These are phyloP conservation scores for Athelia sp. DNA, from an alignment of 1,284 basidiomycete species.

Conservation along the genomic window DNA sequence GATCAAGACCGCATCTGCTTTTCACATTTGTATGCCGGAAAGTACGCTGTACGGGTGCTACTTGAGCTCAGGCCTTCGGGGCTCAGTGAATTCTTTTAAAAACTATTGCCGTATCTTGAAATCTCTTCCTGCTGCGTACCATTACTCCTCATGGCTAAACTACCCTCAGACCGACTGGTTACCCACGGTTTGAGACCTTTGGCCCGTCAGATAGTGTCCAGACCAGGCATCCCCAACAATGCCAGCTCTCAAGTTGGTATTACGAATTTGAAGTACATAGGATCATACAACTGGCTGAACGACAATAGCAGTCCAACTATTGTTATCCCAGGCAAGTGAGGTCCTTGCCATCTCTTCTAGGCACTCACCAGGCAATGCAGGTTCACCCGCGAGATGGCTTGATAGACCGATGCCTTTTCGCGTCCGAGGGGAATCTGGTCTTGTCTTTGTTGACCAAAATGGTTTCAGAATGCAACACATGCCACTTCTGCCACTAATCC, in stretches of 20 bases:
- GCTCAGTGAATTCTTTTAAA: too few relatives aligned
- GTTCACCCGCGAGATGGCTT: constrained; percentile 47
- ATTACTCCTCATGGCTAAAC: too few relatives aligned
- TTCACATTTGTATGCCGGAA: too few relatives aligned
- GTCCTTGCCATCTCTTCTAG: not conserved
- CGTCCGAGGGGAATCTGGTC: constrained; percentile 42
- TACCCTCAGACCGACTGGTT: too few relatives aligned
- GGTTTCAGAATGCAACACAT: constrained; percentile 33
- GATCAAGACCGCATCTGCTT: too few relatives aligned
- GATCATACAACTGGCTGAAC: constrained; percentile 53
- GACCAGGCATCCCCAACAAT: too few relatives aligned
- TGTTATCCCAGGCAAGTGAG: constrained; percentile 45
- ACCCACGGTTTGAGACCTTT: too few relatives aligned
- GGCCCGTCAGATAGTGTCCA: too few relatives aligned
- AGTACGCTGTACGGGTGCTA: too few relatives aligned
- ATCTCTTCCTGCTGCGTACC: too few relatives aligned
- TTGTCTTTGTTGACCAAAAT: constrained; percentile 45
- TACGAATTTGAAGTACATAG: constrained; percentile 37
- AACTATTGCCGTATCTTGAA: too few relatives aligned
- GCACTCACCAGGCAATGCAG: constrained; percentile 20
- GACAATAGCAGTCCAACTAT: constrained; percentile 37
- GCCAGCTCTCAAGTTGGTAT: constrained; percentile 15
- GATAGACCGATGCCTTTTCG: constrained; percentile 37
- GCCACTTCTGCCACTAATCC: constrained; percentile 41
- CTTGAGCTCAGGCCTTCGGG: too few relatives aligned